These are phyloP conservation scores for Eimeria falciformis DNA, from an alignment of 169 alveolate genomes.

Conservation along the genomic window DNA sequence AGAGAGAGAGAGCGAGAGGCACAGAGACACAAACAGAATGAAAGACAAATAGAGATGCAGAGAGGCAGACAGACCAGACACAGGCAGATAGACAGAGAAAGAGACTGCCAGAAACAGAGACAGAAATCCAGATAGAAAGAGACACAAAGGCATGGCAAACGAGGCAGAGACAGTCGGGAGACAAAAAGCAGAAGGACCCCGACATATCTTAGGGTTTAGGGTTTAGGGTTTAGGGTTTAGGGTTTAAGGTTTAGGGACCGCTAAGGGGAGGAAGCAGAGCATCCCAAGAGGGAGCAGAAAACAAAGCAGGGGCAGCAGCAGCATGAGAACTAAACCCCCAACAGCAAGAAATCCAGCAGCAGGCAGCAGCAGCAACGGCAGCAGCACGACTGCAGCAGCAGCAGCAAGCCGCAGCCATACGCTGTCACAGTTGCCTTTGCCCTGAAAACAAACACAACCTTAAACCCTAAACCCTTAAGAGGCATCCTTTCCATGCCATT, in stretches of 20 bases:
- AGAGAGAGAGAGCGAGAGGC: too few relatives aligned
- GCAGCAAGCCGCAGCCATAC: not conserved
- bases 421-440: not conserved
- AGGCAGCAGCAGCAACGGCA: constrained; percentile 42
- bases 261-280: not conserved
- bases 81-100: too few relatives aligned
- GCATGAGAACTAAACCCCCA: constrained; percentile 26
- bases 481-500: not conserved
- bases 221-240: constrained; percentile 4
- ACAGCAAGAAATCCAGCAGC: constrained; percentile 22
- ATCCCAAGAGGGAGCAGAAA: not conserved
- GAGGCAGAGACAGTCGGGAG: too few relatives aligned
- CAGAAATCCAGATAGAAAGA: too few relatives aligned
- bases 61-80: too few relatives aligned
- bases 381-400: not conserved
- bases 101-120: too few relatives aligned
- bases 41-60: too few relatives aligned
- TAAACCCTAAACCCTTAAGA: not conserved
- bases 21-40: too few relatives aligned
- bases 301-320: constrained; percentile 13
- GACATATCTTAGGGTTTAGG: constrained; percentile 7
- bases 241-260: constrained; percentile 16
- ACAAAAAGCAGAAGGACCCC: too few relatives aligned
- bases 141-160: too few relatives aligned
- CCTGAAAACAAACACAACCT: constrained; percentile 15